These are phyloP conservation scores for Castanea sativa DNA, from an alignment of 306 rosid genomes.

Conservation along the genomic window DNA sequence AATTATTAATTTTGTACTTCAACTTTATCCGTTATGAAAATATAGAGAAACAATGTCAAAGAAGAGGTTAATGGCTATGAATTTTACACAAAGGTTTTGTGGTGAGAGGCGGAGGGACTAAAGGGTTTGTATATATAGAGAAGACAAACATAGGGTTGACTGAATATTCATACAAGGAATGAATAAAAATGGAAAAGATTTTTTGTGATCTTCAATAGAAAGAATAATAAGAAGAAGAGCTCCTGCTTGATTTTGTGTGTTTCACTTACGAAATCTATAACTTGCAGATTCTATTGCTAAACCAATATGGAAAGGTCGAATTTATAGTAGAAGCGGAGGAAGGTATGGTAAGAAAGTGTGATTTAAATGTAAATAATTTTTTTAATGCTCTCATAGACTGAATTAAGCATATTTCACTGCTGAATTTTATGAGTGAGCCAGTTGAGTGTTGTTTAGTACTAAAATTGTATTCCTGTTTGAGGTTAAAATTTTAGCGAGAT, in stretches of 20 bases:
- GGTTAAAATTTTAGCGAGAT: neutral
- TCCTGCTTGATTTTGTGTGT: neutral
- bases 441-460: neutral
- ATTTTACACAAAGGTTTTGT: neutral
- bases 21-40: neutral
- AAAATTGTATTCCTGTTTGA: neutral
- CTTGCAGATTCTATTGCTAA: conserved; percentile 11
- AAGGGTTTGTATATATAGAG: conserved; percentile 17
- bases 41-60: neutral
- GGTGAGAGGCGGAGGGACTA: conserved; percentile 9
- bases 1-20: too few relatives aligned
- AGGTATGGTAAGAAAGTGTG: conserved; percentile 21
- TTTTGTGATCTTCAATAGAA: neutral
- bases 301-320: neutral
- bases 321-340: conserved; percentile 23
- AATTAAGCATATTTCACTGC: neutral
- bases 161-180: neutral
- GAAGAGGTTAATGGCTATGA: too few relatives aligned
- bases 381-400: neutral
- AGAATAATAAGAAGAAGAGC: neutral
- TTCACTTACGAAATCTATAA: neutral
- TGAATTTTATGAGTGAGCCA: neutral
- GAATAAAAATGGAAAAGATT: conserved; percentile 7
- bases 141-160: neutral
- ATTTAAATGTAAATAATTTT: neutral